Conservation (phyloP, 345 rosid genomes). For the Lepidium sativum region DNA sequence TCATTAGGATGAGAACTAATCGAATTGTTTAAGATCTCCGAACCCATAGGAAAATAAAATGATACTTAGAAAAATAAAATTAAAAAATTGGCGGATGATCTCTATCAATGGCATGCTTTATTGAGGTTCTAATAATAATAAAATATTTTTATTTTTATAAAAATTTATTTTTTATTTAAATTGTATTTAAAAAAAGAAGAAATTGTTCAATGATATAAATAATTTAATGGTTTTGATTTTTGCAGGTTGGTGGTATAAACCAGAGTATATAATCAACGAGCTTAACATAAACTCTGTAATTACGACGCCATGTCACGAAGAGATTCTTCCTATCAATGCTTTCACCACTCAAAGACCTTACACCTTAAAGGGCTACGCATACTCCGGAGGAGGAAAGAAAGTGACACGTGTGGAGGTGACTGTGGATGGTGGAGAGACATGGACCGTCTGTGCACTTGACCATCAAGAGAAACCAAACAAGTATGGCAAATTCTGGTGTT, state of each 20-base stretch:
- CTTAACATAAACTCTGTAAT: constrained; percentile 82
- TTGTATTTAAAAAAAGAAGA: no score
- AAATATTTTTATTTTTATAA: no score
- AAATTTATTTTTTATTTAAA: no score
- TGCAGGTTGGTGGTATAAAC: constrained; percentile 94
- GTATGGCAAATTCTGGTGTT: constrained; percentile 77
- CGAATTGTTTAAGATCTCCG: neutral
- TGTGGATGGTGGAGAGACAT: constrained; percentile 77
- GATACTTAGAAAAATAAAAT: neutral
- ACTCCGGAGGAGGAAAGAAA: constrained; percentile 90
- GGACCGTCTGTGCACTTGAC: constrained; percentile 68
- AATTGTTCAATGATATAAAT: no score
- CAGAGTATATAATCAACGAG: constrained; percentile 85
- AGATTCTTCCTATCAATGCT: constrained; percentile 73
- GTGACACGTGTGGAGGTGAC: constrained; percentile 92
- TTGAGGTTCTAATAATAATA: no score
- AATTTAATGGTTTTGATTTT: neutral
- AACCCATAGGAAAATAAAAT: neutral
- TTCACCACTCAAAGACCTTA: constrained; percentile 84
- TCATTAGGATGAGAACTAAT: neutral
- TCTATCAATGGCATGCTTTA: no score
- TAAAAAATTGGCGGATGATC: neutral
- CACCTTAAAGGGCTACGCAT: constrained; percentile 73
- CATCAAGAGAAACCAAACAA: constrained; percentile 64
- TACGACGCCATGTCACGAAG: constrained; percentile 79